These are phyloP conservation scores for Podaxis sp. DNA, from an alignment of 768 basidiomycete genomes.

Conservation along the genomic window DNA sequence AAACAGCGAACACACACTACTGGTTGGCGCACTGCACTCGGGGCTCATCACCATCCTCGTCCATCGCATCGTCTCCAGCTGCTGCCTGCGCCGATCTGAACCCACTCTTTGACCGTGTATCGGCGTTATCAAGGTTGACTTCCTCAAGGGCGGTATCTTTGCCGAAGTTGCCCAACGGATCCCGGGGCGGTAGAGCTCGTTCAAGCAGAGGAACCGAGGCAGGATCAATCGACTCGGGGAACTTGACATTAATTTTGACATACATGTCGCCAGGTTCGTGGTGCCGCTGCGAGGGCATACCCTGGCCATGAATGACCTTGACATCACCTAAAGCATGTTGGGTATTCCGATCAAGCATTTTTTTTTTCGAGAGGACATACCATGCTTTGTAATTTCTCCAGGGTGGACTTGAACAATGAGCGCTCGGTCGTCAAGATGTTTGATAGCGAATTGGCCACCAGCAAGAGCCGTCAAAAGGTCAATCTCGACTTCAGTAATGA, in stretches of 20 bases:
- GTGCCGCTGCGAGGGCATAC: slow-evolving; percentile 98
- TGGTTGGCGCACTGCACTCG: slow-evolving; percentile 96
- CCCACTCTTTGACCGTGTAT: slow-evolving; percentile 57
- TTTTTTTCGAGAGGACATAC: slow-evolving; percentile 44
- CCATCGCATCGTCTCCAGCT: slow-evolving; percentile 75
- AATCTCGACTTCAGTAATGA: slow-evolving; percentile 84
- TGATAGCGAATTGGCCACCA: slow-evolving; percentile 87
- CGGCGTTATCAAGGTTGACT: slow-evolving; percentile 77
- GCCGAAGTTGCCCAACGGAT: slow-evolving; percentile 62
- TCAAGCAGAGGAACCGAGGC: slow-evolving; percentile 73
- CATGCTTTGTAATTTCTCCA: slow-evolving; percentile 91
- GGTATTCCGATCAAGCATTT: neutral
- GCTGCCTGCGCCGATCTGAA: slow-evolving; percentile 27
- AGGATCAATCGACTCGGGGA: slow-evolving; percentile 81
- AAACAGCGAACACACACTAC: slow-evolving; percentile 30
- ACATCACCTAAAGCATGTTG: slow-evolving; percentile 60
- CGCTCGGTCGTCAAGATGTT: slow-evolving; percentile 91
- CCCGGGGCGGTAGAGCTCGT: slow-evolving; percentile 79
- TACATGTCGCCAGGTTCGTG: slow-evolving; percentile 95
- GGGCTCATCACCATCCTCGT: slow-evolving; percentile 90
- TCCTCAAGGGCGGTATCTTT: slow-evolving; percentile 78
- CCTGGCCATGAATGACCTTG: slow-evolving; percentile 91
- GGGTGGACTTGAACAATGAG: slow-evolving; percentile 81
- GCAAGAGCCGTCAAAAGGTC: slow-evolving; percentile 92
- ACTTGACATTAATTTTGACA: slow-evolving; percentile 82